Percentiles rank a stretch among this genome's conserved stretches.
phyloP scores from a whole-genome alignment of 148 eudicot genomes.

The Spergularia bocconei region DNA sequence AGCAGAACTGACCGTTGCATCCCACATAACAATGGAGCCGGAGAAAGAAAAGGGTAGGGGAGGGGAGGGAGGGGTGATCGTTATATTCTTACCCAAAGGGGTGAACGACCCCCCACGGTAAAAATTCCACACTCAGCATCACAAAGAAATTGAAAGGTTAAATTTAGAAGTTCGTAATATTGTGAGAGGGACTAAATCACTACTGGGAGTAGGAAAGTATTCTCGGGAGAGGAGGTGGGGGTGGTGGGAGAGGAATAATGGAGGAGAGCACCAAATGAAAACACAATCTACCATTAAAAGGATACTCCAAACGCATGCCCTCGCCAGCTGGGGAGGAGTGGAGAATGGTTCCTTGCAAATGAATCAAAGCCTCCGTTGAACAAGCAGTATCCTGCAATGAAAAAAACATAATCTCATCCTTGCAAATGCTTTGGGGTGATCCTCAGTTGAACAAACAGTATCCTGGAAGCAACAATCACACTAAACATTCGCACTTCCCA shows the following conservation, averaged over 20 bases:
- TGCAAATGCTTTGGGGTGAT: not conserved
- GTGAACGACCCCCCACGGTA: too few species aligned
- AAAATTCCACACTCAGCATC: not conserved
- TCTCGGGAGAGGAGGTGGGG: too few species aligned
- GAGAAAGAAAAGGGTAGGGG: not conserved
- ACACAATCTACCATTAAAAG: constrained; percentile 34
- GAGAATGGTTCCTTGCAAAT: constrained; percentile 69
- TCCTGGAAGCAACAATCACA: not conserved
- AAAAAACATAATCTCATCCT: not conserved
- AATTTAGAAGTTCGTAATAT: not conserved
- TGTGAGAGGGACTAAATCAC: not conserved
- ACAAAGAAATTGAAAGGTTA: too few species aligned
- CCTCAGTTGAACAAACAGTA: too few species aligned
- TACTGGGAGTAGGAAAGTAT: too few species aligned
- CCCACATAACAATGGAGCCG: not conserved
- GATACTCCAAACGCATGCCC: constrained; percentile 94
- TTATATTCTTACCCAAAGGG: too few species aligned
- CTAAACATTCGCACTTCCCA: not conserved
- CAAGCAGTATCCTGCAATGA: constrained; percentile 69
- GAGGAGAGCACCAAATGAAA: not conserved
- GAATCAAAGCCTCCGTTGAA: constrained; percentile 72
- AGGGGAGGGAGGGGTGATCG: not conserved
- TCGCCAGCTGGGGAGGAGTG: constrained; percentile 62
- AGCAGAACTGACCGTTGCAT: constrained; percentile 25
- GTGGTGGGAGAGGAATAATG: not conserved